Conservation (phyloP, 2,329 filamentous ascomycete species). For the Arthrobotrys pseudoclavata region DNA sequence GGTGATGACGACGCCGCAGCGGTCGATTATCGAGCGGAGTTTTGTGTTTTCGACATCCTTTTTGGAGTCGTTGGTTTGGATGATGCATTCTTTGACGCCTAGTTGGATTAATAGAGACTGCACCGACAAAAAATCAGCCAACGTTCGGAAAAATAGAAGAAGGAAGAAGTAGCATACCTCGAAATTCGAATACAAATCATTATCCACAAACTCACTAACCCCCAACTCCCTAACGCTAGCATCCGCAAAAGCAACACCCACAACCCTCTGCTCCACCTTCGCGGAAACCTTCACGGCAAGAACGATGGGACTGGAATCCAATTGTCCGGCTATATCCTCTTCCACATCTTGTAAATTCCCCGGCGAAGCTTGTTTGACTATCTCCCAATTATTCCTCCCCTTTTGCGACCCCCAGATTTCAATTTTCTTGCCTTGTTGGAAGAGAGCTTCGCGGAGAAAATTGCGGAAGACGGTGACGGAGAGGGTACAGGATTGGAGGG, state of each 20-base stretch:
- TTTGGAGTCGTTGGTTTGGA: constrained; percentile 82
- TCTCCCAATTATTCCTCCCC: constrained; percentile 90
- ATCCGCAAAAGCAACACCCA: constrained; percentile 97
- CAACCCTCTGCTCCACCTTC: constrained; percentile 87
- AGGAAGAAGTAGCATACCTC: constrained; percentile 71
- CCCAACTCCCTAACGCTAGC: constrained; percentile 95
- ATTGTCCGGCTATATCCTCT: constrained; percentile 87
- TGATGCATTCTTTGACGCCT: constrained; percentile 90
- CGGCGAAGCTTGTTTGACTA: constrained; percentile 90
- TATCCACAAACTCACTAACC: constrained; percentile 98
- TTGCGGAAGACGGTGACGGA: constrained; percentile 94
- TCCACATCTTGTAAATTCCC: constrained; percentile 98
- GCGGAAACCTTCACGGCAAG: constrained; percentile 92
- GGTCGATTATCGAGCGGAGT: constrained; percentile 88
- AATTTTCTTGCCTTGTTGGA: constrained; percentile 88
- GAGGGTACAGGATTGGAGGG: constrained; percentile 93
- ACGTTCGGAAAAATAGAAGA: background rate
- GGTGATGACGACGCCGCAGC: constrained; percentile 89
- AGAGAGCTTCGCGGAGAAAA: constrained; percentile 92
- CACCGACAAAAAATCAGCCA: constrained; percentile 19
- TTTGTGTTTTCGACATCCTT: constrained; percentile 92
- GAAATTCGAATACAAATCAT: constrained; percentile 97
- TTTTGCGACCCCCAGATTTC: constrained; percentile 86
- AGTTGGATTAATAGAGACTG: constrained; percentile 87
- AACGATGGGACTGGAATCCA: constrained; percentile 93